A percentile compares a stretch with the other conserved stretches of the same genome.
Evolutionary conservation across 169 alveolate species (phyloP).

Genomic region (Plasmodium fragile): DNA sequence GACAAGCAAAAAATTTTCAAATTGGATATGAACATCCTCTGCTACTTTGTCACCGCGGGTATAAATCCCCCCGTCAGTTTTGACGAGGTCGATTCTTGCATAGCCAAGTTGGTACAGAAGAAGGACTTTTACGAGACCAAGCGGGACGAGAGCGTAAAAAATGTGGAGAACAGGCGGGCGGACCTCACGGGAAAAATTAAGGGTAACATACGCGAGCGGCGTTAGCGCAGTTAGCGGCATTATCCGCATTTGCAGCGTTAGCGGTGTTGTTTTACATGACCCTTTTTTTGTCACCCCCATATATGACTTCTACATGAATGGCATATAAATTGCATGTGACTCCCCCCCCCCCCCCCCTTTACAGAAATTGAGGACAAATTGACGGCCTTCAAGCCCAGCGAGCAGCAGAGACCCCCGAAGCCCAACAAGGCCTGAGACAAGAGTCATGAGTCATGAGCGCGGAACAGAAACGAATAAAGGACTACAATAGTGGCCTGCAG

Average conservation of each 20-base stretch:
- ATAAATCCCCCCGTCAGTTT: constrained; percentile 84
- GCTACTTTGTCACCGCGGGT: constrained; percentile 85
- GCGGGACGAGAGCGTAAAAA: constrained; percentile 81
- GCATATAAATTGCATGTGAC: too few species aligned
- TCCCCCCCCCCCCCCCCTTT: not conserved
- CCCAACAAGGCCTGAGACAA: not conserved
- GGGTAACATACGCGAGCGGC: too few species aligned
- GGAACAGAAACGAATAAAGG: not conserved
- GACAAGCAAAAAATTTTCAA: constrained; percentile 76
- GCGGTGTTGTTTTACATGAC: too few species aligned
- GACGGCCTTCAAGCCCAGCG: not conserved
- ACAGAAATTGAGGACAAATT: not conserved
- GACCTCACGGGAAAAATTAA: constrained; percentile 77
- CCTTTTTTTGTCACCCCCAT: not conserved
- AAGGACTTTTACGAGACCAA: constrained; percentile 77
- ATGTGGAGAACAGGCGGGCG: constrained; percentile 80
- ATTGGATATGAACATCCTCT: constrained; percentile 84
- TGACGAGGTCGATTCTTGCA: constrained; percentile 80
- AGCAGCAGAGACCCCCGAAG: not conserved
- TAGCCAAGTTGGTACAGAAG: constrained; percentile 77
- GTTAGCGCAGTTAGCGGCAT: too few species aligned
- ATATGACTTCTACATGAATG: not conserved
- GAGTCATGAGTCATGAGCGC: not conserved
- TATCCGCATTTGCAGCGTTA: too few species aligned
- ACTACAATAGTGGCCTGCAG: not conserved